Evolutionary conservation across 495 filamentous ascomycete species (phyloP), one percentile per base, ranked within the genome.

Genomic region (Jackrogersella multiformis): DNA sequence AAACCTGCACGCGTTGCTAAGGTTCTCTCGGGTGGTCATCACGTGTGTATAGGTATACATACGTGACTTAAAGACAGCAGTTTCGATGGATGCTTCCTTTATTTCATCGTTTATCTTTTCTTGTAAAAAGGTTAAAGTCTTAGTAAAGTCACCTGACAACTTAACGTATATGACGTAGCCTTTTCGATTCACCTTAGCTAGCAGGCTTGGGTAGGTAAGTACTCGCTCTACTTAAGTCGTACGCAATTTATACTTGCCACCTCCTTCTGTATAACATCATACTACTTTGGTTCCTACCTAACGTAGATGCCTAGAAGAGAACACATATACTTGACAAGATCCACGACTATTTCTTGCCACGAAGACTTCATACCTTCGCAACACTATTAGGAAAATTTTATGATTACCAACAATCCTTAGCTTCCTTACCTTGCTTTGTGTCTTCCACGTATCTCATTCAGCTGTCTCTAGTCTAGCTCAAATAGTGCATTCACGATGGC

Each of bases 401-500:
- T 30, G 7, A 3, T 30, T 30, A 30, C 7, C 26, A 3, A 30
- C 26, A 4, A 30, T 30, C 26, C 35, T n/a, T n/a, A n/a, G n/a
- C n/a, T n/a, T n/a, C n/a, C n/a, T n/a, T n/a, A n/a, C n/a, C n/a
- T n/a, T n/a, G n/a, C n/a, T n/a, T n/a, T n/a, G n/a, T n/a, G n/a
- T n/a, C n/a, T n/a, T n/a, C n/a, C n/a, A n/a, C n/a, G n/a, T n/a
- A n/a, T n/a, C n/a, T n/a, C n/a, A n/a, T n/a, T n/a, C 20, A 15
- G 15, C 13, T 48, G 21, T n/a, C 21, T 48, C 24, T 12, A 20
- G 6, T 8, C 15, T 12, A 49, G 5, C 15, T 5, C 61, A 44
- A 46, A 46, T 12, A 13, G 42, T n/a, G 23, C 16, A 10, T 26
- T 70, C 56, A 79, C 23, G 32, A 88, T 88, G 82, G 77, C 85